These are phyloP conservation scores for Daldinia sp. DNA, from an alignment of 2,329 filamentous ascomycete genomes.

Conservation along the genomic window DNA sequence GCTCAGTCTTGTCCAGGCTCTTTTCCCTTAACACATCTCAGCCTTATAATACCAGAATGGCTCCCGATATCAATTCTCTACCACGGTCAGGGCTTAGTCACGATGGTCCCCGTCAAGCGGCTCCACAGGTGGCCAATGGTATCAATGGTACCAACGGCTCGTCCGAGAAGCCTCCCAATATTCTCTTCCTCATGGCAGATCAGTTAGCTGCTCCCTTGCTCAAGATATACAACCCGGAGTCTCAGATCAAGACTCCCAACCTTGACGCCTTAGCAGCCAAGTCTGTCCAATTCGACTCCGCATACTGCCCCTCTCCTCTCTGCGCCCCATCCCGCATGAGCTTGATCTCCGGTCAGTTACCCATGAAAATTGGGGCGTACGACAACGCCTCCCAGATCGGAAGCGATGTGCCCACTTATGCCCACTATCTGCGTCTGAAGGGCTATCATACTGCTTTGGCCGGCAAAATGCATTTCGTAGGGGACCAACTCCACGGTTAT, in stretches of 20 bases:
- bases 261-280: constrained; percentile 82
- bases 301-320: constrained; percentile 92
- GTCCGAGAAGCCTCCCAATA: constrained; percentile 68
- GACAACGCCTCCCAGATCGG: constrained; percentile 89
- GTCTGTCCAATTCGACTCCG: constrained; percentile 90
- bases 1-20: constrained; percentile 8
- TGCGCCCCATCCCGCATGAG: constrained; percentile 94
- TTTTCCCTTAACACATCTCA: not conserved
- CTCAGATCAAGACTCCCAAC: constrained; percentile 91
- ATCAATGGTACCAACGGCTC: constrained; percentile 38
- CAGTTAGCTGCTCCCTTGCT: constrained; percentile 90
- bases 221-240: constrained; percentile 89
- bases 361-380: constrained; percentile 89
- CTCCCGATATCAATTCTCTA: constrained; percentile 78
- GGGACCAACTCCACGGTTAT: constrained; percentile 93
- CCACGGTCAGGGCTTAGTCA: constrained; percentile 58
- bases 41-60: constrained; percentile 53
- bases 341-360: constrained; percentile 91
- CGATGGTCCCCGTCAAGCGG: constrained; percentile 38
- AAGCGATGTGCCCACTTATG: constrained; percentile 88
- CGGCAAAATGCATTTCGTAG: constrained; percentile 98
- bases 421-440: constrained; percentile 84
- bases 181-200: constrained; percentile 96
- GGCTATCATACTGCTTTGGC: constrained; percentile 91
- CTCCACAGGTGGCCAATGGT: constrained; percentile 37